These are phyloP conservation scores for Phyllosticta citribraziliensis DNA, from an alignment of 2,329 filamentous ascomycete genomes.

Conservation along the genomic window DNA sequence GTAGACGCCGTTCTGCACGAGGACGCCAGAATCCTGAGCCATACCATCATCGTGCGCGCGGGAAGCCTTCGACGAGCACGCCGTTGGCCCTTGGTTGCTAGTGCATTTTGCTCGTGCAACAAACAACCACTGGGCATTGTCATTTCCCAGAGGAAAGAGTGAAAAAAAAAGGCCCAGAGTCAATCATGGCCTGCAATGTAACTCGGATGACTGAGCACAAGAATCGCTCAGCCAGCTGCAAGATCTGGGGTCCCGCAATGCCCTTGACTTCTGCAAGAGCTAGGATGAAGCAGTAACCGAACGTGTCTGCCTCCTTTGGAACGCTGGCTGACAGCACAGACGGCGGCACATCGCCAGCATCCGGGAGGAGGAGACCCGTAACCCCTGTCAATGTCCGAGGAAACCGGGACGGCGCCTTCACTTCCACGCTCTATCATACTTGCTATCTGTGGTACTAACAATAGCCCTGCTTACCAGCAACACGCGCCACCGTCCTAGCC, in stretches of 20 bases:
- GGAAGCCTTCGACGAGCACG: not conserved
- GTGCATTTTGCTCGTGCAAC: conserved; percentile 8
- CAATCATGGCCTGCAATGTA: not conserved
- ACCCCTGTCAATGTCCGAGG: conserved; percentile 11
- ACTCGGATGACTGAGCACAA: conserved; percentile 1
- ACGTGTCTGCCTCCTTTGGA: conserved; percentile 9
- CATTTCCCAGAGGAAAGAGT: not conserved
- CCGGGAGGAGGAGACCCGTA: conserved; percentile 11
- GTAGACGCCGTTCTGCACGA: not conserved
- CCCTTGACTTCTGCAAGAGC: conserved; percentile 8
- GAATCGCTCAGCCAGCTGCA: not conserved
- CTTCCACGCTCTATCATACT: conserved; percentile 10
- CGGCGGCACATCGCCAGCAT: conserved; percentile 9
- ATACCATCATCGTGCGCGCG: conserved; percentile 3
- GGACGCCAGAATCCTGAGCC: not conserved
- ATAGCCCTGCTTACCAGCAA: conserved; percentile 11
- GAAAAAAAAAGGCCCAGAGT: not conserved
- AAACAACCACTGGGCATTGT: not conserved
- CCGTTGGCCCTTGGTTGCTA: not conserved
- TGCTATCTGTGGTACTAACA: conserved; percentile 11
- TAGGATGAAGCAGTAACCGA: conserved; percentile 10
- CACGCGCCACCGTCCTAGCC: conserved; percentile 10
- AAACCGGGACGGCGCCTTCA: conserved; percentile 10
- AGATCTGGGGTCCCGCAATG: conserved; percentile 3
- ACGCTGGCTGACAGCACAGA: conserved; percentile 11